Evolutionary conservation across 257 asterid genomes (phyloP).

Genomic region (Paulownia fortunei): DNA sequence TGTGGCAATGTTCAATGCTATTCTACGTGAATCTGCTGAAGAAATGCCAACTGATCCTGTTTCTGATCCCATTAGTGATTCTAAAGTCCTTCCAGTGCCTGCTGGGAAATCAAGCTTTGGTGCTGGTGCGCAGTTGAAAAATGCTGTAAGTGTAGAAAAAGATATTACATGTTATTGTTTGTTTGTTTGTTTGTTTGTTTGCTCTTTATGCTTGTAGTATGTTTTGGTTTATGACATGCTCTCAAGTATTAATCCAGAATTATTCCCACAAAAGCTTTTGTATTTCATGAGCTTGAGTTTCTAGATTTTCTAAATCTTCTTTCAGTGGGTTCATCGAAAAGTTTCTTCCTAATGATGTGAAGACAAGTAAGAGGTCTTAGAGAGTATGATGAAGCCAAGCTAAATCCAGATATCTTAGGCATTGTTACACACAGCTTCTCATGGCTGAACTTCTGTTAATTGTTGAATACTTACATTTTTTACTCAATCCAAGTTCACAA

Average conservation of each 20-base stretch:
- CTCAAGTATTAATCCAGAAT: neutral
- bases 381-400: no score
- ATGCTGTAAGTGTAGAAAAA: constrained; percentile 64
- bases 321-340: neutral
- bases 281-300: neutral
- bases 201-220: neutral
- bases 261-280: neutral
- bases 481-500: no score
- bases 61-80: constrained; percentile 87
- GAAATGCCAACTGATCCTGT: constrained; percentile 94
- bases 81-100: constrained; percentile 81
- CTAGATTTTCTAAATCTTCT: neutral
- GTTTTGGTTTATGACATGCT: neutral
- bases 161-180: constrained; percentile 1
- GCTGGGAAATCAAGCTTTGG: constrained; percentile 88
- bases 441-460: no score
- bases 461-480: no score
- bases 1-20: constrained; percentile 96
- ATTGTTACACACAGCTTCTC: no score
- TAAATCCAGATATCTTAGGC: no score
- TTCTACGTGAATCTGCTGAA: constrained; percentile 80
- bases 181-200: neutral
- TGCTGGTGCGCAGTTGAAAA: constrained; percentile 89
- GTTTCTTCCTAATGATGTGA: no score
- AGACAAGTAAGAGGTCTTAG: no score